phyloP scores from a whole-genome alignment of 805 yeast species.

The Nakazawaea ishiwadae region DNA sequence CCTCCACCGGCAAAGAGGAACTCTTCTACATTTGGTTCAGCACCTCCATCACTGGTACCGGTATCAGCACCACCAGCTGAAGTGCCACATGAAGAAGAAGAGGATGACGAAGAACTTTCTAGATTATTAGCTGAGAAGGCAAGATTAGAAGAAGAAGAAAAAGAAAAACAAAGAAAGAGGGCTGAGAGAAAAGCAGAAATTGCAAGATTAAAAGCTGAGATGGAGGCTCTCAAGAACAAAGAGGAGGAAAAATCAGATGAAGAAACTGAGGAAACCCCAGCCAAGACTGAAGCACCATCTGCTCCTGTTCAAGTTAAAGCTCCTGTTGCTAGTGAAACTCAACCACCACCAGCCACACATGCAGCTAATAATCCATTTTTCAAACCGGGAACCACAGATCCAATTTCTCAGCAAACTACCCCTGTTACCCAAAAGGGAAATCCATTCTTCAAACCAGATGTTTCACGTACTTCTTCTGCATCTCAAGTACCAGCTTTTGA shows the following conservation, averaged over 20 bases:
- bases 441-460: slow-evolving; percentile 56
- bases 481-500: slow-evolving; percentile 37
- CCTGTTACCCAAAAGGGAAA: slow-evolving; percentile 28
- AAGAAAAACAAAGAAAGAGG: slow-evolving; percentile 46
- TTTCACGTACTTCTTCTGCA: slow-evolving; percentile 18
- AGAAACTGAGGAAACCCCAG: slow-evolving; percentile 16
- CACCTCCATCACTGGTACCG: slow-evolving; percentile 7
- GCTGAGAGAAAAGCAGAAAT: slow-evolving; percentile 42
- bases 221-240: slow-evolving; percentile 30
- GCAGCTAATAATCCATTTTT: slow-evolving; percentile 11
- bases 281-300: too few relatives aligned
- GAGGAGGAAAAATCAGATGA: slow-evolving; percentile 24
- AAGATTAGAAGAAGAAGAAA: slow-evolving; percentile 33
- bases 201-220: slow-evolving; percentile 28
- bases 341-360: slow-evolving; percentile 1
- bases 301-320: neutral
- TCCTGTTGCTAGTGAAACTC: neutral
- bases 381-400: slow-evolving; percentile 9
- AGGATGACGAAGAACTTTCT: slow-evolving; percentile 11
- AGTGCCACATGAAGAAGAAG: slow-evolving; percentile 7
- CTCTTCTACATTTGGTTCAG: slow-evolving; percentile 14
- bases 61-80: slow-evolving; percentile 2
- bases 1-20: slow-evolving; percentile 9
- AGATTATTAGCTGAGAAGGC: slow-evolving; percentile 12
- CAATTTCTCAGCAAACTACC: slow-evolving; percentile 10